Evolutionary conservation across 495 filamentous ascomycete genomes (phyloP).

Genomic region (Tuber brumale): DNA sequence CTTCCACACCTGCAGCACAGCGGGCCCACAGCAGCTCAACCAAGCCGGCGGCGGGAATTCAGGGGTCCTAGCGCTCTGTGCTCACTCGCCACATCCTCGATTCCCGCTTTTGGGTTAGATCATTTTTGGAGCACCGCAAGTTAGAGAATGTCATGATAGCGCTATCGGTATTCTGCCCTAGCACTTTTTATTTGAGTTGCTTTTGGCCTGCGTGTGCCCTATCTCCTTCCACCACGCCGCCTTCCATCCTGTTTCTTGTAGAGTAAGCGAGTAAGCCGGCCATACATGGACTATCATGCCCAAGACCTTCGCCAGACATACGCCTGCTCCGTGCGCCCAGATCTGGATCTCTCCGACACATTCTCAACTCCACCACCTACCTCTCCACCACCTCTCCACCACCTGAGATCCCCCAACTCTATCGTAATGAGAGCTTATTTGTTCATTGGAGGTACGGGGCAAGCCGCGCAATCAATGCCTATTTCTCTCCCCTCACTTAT

Average conservation of each 20-base stretch:
- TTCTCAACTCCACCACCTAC: background rate
- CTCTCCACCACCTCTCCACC: background rate
- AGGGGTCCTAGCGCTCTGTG: constrained; percentile 20
- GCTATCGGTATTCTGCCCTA: background rate
- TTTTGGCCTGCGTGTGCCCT: background rate
- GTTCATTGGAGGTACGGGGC: background rate
- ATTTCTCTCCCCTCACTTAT: background rate
- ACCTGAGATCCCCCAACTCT: background rate
- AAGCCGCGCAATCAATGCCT: background rate
- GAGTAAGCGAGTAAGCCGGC: background rate
- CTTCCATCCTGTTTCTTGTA: background rate
- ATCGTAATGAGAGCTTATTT: background rate
- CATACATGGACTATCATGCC: background rate
- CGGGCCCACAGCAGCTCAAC: background rate
- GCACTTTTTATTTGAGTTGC: background rate
- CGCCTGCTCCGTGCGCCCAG: background rate
- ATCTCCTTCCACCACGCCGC: background rate
- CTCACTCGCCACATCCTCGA: constrained; percentile 34
- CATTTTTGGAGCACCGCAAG: background rate
- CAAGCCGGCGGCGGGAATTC: constrained; percentile 1
- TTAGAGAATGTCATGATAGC: background rate
- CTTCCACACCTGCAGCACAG: background rate
- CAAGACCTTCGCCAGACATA: background rate
- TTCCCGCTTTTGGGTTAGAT: constrained; percentile 5
- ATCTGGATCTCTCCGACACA: background rate